Conservation (phyloP, 768 basidiomycete species). For the Leccinum boreale region DNA sequence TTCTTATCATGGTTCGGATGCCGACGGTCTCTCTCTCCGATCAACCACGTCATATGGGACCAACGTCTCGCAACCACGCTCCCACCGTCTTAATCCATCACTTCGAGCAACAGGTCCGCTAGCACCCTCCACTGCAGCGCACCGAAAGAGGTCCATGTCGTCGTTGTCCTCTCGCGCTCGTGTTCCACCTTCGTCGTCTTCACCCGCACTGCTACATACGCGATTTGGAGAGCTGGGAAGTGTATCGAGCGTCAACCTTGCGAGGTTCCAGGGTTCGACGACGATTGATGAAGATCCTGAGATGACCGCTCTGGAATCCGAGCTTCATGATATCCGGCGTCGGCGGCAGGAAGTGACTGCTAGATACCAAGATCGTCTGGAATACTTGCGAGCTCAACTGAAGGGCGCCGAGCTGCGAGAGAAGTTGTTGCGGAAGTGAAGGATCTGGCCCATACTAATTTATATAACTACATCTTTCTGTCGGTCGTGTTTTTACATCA, state of each 20-base stretch:
- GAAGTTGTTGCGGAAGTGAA: conserved; percentile 64
- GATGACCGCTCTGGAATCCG: conserved; percentile 42
- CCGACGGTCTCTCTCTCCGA: conserved; percentile 49
- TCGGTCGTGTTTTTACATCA: conserved; percentile 11
- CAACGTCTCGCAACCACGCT: conserved; percentile 44
- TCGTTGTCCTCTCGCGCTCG: conserved; percentile 52
- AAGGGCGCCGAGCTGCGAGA: conserved; percentile 84
- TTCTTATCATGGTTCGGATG: conserved; percentile 36
- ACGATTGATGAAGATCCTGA: conserved; percentile 36
- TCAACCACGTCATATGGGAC: conserved; percentile 52
- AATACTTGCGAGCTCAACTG: conserved; percentile 77
- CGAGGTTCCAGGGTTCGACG: conserved; percentile 35
- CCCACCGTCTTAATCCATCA: conserved; percentile 39
- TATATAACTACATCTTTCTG: conserved; percentile 2
- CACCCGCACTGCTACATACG: conserved; percentile 28
- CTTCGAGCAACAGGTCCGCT: conserved; percentile 34
- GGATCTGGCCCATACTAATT: background rate
- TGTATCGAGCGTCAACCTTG: conserved; percentile 48
- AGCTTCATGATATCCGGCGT: conserved; percentile 67
- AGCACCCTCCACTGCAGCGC: conserved; percentile 29
- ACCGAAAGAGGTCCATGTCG: conserved; percentile 59
- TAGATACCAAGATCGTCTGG: conserved; percentile 73
- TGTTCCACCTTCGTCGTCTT: conserved; percentile 33
- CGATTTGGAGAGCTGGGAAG: conserved; percentile 36
- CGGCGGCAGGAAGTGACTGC: conserved; percentile 66